A percentile compares a stretch with the other conserved stretches of the same genome.
phyloP scores from a whole-genome alignment of 2,329 filamentous ascomycete species.

The Stagonosporopsis chrysanthemi region DNA sequence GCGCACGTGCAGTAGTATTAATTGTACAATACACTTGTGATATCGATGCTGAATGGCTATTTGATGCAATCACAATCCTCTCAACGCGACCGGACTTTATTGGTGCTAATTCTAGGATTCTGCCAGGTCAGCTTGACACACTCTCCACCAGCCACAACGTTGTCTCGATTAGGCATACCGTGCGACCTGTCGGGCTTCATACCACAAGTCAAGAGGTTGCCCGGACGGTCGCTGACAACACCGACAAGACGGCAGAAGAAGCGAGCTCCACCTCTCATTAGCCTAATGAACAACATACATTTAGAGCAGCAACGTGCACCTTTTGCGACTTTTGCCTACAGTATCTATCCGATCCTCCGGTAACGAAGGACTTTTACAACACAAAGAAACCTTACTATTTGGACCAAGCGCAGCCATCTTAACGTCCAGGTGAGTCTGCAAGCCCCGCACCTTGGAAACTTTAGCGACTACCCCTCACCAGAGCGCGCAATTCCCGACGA shows the following conservation, averaged over 20 bases:
- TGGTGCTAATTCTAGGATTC: slow-evolving; percentile 2
- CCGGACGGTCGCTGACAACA: slow-evolving; percentile 14
- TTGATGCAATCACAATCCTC: not conserved
- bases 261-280: slow-evolving; percentile 39
- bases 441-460: slow-evolving; percentile 20
- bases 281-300: slow-evolving; percentile 38
- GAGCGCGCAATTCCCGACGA: not conserved
- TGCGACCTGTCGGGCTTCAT: slow-evolving; percentile 29
- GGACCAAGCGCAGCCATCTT: slow-evolving; percentile 1
- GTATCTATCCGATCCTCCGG: not conserved
- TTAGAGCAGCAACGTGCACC: slow-evolving; percentile 12
- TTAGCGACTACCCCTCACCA: slow-evolving; percentile 12
- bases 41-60: not conserved
- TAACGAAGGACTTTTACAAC: not conserved
- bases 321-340: not conserved
- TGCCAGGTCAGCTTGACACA: not conserved
- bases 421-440: slow-evolving; percentile 28
- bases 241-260: slow-evolving; percentile 36
- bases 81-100: not conserved
- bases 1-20: not conserved
- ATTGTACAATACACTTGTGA: slow-evolving; percentile 6
- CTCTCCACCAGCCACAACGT: not conserved
- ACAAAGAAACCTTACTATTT: not conserved
- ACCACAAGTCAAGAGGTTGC: slow-evolving; percentile 24
- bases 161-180: slow-evolving; percentile 27